Conservation (phyloP, 371 early-diverging fungal genomes). For the Mortierella sp. region DNA sequence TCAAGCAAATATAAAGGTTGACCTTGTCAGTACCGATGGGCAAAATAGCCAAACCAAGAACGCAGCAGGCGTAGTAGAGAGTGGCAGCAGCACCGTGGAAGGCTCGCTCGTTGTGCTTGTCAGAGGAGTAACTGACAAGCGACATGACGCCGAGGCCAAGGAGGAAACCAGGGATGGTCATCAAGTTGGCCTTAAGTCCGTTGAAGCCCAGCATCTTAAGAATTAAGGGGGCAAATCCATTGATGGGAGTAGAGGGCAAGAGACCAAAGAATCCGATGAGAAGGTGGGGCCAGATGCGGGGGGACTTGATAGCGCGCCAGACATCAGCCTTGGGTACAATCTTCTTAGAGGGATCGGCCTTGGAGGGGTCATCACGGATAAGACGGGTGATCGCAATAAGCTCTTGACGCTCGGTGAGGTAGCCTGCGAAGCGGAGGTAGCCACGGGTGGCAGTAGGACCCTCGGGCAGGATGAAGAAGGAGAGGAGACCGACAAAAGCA, state of each 20-base stretch:
- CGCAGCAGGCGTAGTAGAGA: slow-evolving; percentile 59
- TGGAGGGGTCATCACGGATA: slow-evolving; percentile 65
- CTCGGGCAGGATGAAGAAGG: slow-evolving; percentile 64
- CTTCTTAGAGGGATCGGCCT: slow-evolving; percentile 59
- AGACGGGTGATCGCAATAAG: slow-evolving; percentile 69
- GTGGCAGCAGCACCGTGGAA: slow-evolving; percentile 58
- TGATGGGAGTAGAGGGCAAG: slow-evolving; percentile 60
- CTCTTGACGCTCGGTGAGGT: slow-evolving; percentile 61
- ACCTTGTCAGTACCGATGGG: slow-evolving; percentile 59
- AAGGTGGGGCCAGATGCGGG: slow-evolving; percentile 61
- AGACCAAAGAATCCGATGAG: slow-evolving; percentile 60
- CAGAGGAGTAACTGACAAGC: slow-evolving; percentile 60
- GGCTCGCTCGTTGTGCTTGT: slow-evolving; percentile 61
- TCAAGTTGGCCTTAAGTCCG: slow-evolving; percentile 62
- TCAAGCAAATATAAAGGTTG: slow-evolving; percentile 58
- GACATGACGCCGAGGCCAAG: slow-evolving; percentile 59
- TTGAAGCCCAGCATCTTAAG: slow-evolving; percentile 65
- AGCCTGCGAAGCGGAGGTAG: slow-evolving; percentile 62
- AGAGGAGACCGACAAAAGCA: slow-evolving; percentile 59
- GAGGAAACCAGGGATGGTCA: slow-evolving; percentile 65
- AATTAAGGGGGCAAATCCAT: slow-evolving; percentile 63
- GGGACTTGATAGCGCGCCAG: slow-evolving; percentile 53
- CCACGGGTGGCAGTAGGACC: slow-evolving; percentile 60
- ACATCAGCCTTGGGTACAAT: slow-evolving; percentile 62
- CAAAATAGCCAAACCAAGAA: slow-evolving; percentile 57